Percentiles rank a stretch among this genome's conserved stretches.
Conservation (phyloP, 2,329 filamentous ascomycete species). For the Beauveria asiatica region DNA sequence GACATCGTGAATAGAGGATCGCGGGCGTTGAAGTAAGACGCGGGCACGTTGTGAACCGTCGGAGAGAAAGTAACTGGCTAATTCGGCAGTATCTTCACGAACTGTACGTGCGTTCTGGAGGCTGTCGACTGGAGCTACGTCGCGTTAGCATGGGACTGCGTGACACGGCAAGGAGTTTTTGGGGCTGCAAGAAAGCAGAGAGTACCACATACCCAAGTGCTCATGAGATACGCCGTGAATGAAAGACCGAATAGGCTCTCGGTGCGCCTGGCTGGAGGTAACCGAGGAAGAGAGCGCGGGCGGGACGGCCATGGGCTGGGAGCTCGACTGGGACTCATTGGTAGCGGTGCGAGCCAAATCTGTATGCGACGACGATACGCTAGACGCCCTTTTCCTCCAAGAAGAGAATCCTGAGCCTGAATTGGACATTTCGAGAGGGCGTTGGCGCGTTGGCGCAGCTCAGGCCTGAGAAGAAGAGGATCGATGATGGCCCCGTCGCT, state of each 20-base stretch:
- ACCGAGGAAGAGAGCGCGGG: conserved; percentile 31
- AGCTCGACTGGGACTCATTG: conserved; percentile 15
- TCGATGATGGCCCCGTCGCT: neutral
- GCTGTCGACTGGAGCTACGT: conserved; percentile 52
- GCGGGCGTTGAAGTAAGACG: conserved; percentile 35
- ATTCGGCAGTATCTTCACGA: conserved; percentile 77
- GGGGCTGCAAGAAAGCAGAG: neutral
- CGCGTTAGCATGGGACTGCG: neutral
- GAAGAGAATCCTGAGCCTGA: conserved; percentile 38
- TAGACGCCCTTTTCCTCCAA: conserved; percentile 34
- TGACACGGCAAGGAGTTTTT: neutral
- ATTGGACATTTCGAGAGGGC: conserved; percentile 33
- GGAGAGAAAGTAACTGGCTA: conserved; percentile 73
- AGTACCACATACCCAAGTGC: conserved; percentile 42
- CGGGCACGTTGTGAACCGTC: conserved; percentile 42
- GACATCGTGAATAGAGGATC: conserved; percentile 22
- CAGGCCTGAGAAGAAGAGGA: neutral
- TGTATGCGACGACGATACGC: conserved; percentile 28
- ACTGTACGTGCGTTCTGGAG: conserved; percentile 69
- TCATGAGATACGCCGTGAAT: conserved; percentile 58
- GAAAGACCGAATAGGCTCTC: conserved; percentile 64
- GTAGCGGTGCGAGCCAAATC: conserved; percentile 19
- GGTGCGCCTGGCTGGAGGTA: conserved; percentile 31
- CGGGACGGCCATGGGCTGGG: conserved; percentile 12
- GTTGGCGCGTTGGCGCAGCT: neutral